Evolutionary conservation across 257 asterid genomes (phyloP), one percentile per base, ranked within the genome.

Genomic region (Lycium barbarum): DNA sequence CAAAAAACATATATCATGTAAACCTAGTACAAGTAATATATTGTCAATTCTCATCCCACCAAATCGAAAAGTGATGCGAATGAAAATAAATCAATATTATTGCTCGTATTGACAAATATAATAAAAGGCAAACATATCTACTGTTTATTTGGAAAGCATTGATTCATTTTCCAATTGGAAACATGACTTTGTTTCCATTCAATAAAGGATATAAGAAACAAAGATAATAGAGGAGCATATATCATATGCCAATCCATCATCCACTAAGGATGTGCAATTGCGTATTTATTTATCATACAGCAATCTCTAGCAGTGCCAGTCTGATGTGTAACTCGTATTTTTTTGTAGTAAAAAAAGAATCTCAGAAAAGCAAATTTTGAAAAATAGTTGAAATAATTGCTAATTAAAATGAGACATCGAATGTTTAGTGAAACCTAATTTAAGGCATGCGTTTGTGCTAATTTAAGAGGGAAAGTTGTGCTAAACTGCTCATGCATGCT

Each of bases 181-280:
- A 88, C 12, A 81, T 92, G 93, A 92, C 89, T 84, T 86, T 14
- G 90, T 83, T 88, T 90, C 92, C 91, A 89, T 92, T 89, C 43
- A 43, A 12, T 35, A 61, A 88, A 7, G 76, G 22, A 14, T 7
- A 9, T 61, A 73, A 82, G 22, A 58, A n/a, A 68, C 33, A 68
- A 55, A 33, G 66, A 45, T 0, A 9, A 73, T 18, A 57, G 82
- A 53, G 7, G 13, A n/a, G 18, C 20, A 57, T 33, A 20, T 17
- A 83, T 68, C 80, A 55, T 15, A 51, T 38, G 15, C n/a, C 67
- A 81, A 81, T 57, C 1, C 58, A 81, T 15, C 54, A 18, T 49
- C 70, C 70, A 81, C 71, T 81, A 45, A 58, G 59, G 15, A 9
- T 74, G 81, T 35, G 9, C 54, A 17, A 43, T 80, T 49, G 63